phyloP scores from a whole-genome alignment of 2,329 filamentous ascomycete genomes.

The Aspergillus sp. region DNA sequence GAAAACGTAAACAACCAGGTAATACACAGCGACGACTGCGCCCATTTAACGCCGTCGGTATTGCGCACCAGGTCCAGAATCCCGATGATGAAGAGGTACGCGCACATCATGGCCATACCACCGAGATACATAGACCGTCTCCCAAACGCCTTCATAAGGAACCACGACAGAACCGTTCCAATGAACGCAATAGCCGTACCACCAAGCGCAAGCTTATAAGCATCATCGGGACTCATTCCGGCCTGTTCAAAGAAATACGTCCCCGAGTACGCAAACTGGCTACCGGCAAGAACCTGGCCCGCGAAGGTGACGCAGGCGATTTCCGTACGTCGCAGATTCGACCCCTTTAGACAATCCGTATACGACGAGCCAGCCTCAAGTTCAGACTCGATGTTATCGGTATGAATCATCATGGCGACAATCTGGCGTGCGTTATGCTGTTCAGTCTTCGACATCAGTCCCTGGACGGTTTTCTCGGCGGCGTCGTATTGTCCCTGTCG shows the following conservation, averaged over 20 bases:
- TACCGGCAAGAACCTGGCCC: slow-evolving; percentile 33
- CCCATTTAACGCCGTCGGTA: slow-evolving; percentile 21
- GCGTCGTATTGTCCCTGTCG: slow-evolving; percentile 42
- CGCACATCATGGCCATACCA: slow-evolving; percentile 28
- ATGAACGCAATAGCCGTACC: slow-evolving; percentile 21
- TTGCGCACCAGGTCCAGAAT: neutral
- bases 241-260: slow-evolving; percentile 41
- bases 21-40: slow-evolving; percentile 49
- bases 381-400: slow-evolving; percentile 43
- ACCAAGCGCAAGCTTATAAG: slow-evolving; percentile 50
- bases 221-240: slow-evolving; percentile 47
- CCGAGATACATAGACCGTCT: slow-evolving; percentile 41
- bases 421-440: slow-evolving; percentile 46
- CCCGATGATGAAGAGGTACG: slow-evolving; percentile 32
- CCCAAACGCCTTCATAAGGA: slow-evolving; percentile 38
- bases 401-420: slow-evolving; percentile 58
- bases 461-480: slow-evolving; percentile 41
- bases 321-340: slow-evolving; percentile 41
- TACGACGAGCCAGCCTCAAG: slow-evolving; percentile 22
- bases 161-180: slow-evolving; percentile 53
- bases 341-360: slow-evolving; percentile 30
- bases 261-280: slow-evolving; percentile 28
- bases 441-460: slow-evolving; percentile 31
- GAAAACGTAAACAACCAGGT: slow-evolving; percentile 58
- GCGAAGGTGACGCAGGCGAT: slow-evolving; percentile 39